Evolutionary conservation across 1,284 basidiomycete genomes (phyloP), one percentile per base, ranked within the genome.

Genomic region (Heterobasidion occidentale): DNA sequence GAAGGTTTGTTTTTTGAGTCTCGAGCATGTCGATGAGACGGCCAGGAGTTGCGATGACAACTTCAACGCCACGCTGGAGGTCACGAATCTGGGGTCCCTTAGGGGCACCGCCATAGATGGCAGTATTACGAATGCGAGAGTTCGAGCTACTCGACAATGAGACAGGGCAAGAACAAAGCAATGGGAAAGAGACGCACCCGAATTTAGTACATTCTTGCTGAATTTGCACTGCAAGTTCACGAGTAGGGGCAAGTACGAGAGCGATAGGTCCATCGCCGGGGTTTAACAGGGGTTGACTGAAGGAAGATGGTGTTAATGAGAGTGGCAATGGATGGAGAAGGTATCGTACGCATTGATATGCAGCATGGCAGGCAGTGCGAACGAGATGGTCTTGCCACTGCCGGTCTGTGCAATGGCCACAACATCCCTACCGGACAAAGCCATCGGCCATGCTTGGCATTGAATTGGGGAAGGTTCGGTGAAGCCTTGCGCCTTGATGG

Each of bases 141-240:
- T 96, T 97, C 53, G 92, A 82, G 35, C 88, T 89, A 59, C 38
- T 46, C 53, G 27, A 48, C 53, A 53, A 59, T 56, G 44, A 20
- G 36, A 42, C 12, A 56, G 12, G 42, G 50, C 9, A 36, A 51
- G 9, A 9, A 38, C 17, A 36, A n/a, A 49, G 36, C 56, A 19
- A 45, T 0, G 11, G 9, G 7, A 19, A 17, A 34, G 53, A 66
- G 9, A 69, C 77, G 58, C 70, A 88, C 83, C 95, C 95, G 66
- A 98, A 99, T 74, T 98, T 98, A 64, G 92, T 92, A 77, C 95
- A 98, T 73, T 99, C 96, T 67, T 94, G 92, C 72, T 99, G 97
- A 61, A 96, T 99, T 75, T 99, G 96, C 56, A 98, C 95, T 51
- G 97, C 97, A 57, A 99, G 84, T 76, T 99, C 96, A 77, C 96